Evolutionary conservation across 805 yeast genomes (phyloP), one percentile per base, ranked within the genome.

Genomic region (Suhomyces faveliae): DNA sequence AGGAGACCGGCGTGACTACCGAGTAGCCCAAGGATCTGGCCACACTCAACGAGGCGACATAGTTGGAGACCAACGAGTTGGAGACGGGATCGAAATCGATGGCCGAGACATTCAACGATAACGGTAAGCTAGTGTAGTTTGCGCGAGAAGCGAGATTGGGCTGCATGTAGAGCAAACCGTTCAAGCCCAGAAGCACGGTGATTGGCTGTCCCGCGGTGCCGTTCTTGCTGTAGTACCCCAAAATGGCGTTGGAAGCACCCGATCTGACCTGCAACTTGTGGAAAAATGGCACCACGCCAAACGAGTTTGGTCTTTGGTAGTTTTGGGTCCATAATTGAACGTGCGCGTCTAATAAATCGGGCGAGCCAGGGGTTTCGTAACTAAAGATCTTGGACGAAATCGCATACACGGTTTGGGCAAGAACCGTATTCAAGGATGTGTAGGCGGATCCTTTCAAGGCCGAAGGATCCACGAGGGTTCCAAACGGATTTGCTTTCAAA

Each of bases 161-260:
- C 46, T 79, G 81, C 82, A 91, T 84, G 60, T 77, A 81, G 17
- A 78, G 72, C 62, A 90, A 74, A 23, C 89, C 83, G 52, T 81
- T 80, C 24, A 89, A 79, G 37, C 91, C 84, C 41, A 84, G 76
- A 33, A 91, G 62, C 45, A 51, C 84, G 73, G 59, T 77, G 51
- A 64, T 57, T 21, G 65, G 77, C 33, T 73, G 71, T 33, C 66
- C 65, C 40, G 59, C 60, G 42, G 70, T 62, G 7, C 68, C 68
- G 46, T 58, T 55, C 42, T 59, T 60, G 38, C 61, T 52, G 46
- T 80, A 65, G 68, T 84, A 91, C 33, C 97, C 97, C 43, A 87
- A 71, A 40, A 92, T 77, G 22, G 87, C 79, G 52, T 82, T 77
- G 40, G 92, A 88, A 25, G 96, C 94, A 58, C 97, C 97, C 2